Percentiles rank a stretch among this genome's conserved stretches.
These are phyloP conservation scores for Globomyces pollinis-pini DNA, from an alignment of 192 early-diverging fungal species.

Conservation along the genomic window DNA sequence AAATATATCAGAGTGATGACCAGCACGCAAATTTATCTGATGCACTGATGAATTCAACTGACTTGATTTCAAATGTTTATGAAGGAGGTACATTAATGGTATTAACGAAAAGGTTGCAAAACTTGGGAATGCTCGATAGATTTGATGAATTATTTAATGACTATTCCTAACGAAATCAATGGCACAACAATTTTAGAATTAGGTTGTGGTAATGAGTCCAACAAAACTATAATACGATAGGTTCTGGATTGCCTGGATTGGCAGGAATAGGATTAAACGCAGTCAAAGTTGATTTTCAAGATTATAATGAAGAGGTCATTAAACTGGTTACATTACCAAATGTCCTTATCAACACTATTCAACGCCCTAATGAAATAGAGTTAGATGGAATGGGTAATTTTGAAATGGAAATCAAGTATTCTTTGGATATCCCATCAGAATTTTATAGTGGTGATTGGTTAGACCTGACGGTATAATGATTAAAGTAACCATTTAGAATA, in stretches of 20 bases:
- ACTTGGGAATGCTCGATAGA: slow-evolving; percentile 96
- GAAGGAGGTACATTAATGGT: slow-evolving; percentile 89
- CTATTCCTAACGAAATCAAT: neutral
- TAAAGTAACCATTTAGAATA: neutral
- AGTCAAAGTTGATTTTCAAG: slow-evolving; percentile 72
- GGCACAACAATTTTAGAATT: slow-evolving; percentile 47
- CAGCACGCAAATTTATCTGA: neutral
- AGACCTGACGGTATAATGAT: no score
- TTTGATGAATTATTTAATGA: slow-evolving; percentile 48
- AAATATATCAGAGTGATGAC: neutral
- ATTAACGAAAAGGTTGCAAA: no score
- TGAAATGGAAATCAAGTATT: slow-evolving; percentile 11
- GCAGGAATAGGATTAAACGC: slow-evolving; percentile 52
- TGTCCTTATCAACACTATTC: slow-evolving; percentile 68
- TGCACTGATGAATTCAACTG: slow-evolving; percentile 26
- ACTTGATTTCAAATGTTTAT: slow-evolving; percentile 84
- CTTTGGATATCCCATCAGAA: neutral
- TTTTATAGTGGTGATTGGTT: slow-evolving; percentile 35
- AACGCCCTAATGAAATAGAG: slow-evolving; percentile 2
- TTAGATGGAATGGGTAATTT: slow-evolving; percentile 18
- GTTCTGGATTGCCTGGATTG: slow-evolving; percentile 77
- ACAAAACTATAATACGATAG: no score
- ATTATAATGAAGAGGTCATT: slow-evolving; percentile 87
- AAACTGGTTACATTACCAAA: slow-evolving; percentile 87
- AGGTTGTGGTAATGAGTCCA: no score